Conservation (phyloP, 441 rosid species). For the Pelargonium australe region DNA sequence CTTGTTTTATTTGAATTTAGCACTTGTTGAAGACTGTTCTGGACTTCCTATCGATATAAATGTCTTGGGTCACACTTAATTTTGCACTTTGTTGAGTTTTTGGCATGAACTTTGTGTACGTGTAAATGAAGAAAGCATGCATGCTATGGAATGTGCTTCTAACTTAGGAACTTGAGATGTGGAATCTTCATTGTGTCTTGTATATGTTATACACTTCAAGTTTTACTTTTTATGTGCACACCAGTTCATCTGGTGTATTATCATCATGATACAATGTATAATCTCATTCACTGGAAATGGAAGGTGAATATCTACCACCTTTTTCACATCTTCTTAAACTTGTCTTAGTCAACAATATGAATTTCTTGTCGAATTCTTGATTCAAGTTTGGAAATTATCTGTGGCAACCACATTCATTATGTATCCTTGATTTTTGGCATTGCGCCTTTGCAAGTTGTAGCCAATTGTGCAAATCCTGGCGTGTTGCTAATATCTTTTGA, state of each 20-base stretch:
- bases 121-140: not conserved
- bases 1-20: constrained; percentile 1
- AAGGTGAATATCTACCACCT: not conserved
- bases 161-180: not conserved
- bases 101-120: not conserved
- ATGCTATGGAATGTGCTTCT: not conserved
- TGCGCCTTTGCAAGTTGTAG: not conserved
- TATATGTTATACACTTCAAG: not conserved
- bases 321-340: not conserved
- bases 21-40: not conserved
- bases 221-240: too few species aligned
- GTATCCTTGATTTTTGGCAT: not conserved
- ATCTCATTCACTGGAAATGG: too few species aligned
- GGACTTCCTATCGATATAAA: not conserved
- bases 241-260: too few species aligned
- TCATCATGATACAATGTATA: too few species aligned
- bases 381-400: not conserved
- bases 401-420: not conserved
- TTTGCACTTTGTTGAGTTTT: not conserved
- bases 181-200: not conserved
- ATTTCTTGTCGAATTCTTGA: not conserved
- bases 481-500: constrained; percentile 14
- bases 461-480: not conserved
- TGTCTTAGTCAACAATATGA: not conserved
- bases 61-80: not conserved